Percentiles rank a stretch among this genome's conserved stretches.
Evolutionary conservation across 192 early-diverging fungal species (phyloP).

Genomic region (Coemansia guatemalensis): DNA sequence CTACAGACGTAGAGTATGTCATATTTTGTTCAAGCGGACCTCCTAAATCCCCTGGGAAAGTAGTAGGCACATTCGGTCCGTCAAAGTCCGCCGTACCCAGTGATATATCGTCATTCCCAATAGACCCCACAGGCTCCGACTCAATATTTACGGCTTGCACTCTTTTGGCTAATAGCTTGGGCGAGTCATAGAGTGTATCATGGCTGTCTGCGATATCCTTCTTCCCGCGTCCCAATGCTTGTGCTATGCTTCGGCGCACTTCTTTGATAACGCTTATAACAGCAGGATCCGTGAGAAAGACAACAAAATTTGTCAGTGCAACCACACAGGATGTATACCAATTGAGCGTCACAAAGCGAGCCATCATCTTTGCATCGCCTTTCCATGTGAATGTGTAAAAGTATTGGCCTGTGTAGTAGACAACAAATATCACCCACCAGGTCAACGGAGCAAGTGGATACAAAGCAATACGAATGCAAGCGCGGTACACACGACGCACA

Average conservation of each 20-base stretch:
- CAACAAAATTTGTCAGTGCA: constrained; percentile 23
- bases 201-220: background rate
- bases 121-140: background rate
- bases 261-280: constrained; percentile 21
- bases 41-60: background rate
- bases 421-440: constrained; percentile 19
- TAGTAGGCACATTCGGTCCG: background rate
- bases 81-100: constrained; percentile 1
- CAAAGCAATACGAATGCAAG: constrained; percentile 42
- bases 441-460: constrained; percentile 30
- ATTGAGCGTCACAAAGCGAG: constrained; percentile 1
- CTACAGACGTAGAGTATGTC: constrained; percentile 5
- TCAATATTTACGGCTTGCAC: background rate
- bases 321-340: constrained; percentile 17
- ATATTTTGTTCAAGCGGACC: constrained; percentile 16
- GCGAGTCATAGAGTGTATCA: constrained; percentile 2
- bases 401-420: constrained; percentile 26
- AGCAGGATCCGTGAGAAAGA: constrained; percentile 36
- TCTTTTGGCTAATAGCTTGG: background rate
- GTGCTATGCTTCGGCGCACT: constrained; percentile 4
- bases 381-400: constrained; percentile 20
- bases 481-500: constrained; percentile 31
- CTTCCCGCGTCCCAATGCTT: background rate
- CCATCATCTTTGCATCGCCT: constrained; percentile 10
- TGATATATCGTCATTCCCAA: constrained; percentile 4